These are phyloP conservation scores for Hanseniaspora thailandica DNA, from an alignment of 805 yeast genomes.

Conservation along the genomic window DNA sequence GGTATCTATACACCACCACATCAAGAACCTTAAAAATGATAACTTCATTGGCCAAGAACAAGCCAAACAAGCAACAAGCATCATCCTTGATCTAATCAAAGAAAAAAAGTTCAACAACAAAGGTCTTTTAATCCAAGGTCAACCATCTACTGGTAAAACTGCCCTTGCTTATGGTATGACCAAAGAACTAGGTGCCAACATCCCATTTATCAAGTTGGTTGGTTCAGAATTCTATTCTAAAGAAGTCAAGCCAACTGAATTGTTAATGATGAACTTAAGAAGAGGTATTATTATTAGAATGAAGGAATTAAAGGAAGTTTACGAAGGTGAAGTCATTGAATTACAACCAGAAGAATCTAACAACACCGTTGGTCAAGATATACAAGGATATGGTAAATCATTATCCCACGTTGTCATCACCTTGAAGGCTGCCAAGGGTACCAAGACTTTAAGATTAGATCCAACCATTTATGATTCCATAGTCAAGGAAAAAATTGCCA, in stretches of 20 bases:
- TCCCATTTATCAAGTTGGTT: conserved; percentile 94
- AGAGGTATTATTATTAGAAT: conserved; percentile 92
- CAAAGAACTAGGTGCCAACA: conserved; percentile 92
- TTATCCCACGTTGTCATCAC: conserved; percentile 91
- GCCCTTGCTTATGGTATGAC: conserved; percentile 93
- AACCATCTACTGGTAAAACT: conserved; percentile 97
- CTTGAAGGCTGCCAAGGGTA: conserved; percentile 81
- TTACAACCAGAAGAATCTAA: conserved; percentile 92
- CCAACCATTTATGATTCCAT: conserved; percentile 88
- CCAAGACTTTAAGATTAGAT: conserved; percentile 77
- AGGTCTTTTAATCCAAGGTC: conserved; percentile 91
- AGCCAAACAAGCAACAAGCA: conserved; percentile 86
- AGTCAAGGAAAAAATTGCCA: conserved; percentile 84
- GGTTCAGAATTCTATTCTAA: conserved; percentile 89
- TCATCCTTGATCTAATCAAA: conserved; percentile 84
- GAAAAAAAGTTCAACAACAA: conserved; percentile 88
- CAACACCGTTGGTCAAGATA: conserved; percentile 65
- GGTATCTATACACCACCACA: conserved; percentile 13
- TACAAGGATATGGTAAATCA: conserved; percentile 82
- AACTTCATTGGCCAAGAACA: conserved; percentile 53
- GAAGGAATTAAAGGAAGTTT: conserved; percentile 93
- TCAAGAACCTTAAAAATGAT: conserved; percentile 18
- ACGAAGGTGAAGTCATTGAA: conserved; percentile 96
- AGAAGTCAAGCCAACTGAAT: conserved; percentile 95
- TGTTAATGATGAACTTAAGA: conserved; percentile 90